Percentiles rank a stretch among this genome's conserved stretches.
Conservation (phyloP, 73 alveolate genomes). For the Blepharisma japonicum region DNA sequence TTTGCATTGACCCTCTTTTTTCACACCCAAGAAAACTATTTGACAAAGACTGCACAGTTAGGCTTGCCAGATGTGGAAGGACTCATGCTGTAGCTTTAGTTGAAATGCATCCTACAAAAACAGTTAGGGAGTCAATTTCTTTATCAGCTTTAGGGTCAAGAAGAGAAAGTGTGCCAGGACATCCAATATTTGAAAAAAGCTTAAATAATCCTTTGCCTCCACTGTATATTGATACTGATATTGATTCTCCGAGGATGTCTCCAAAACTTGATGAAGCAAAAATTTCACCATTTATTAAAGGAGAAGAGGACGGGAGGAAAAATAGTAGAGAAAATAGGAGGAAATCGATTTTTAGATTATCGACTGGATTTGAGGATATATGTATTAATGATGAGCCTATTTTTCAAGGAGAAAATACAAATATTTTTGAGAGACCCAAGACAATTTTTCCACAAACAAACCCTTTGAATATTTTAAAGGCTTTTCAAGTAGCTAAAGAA, state of each 20-base stretch:
- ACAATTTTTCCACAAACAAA: background rate
- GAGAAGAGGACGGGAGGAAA: too few relatives aligned
- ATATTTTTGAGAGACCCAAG: background rate
- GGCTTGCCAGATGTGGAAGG: background rate
- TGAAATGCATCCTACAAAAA: background rate
- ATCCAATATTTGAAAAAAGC: too few relatives aligned
- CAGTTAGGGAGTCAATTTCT: background rate
- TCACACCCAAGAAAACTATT: background rate
- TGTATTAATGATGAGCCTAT: slow-evolving; percentile 3
- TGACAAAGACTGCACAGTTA: background rate
- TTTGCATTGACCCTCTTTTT: background rate
- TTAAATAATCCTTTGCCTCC: background rate
- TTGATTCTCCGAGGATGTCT: background rate
- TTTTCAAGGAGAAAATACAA: background rate
- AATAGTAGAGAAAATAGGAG: too few relatives aligned
- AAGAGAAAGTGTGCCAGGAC: background rate
- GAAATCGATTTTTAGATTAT: too few relatives aligned
- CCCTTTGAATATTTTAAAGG: background rate
- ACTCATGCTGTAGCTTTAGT: slow-evolving; percentile 13
- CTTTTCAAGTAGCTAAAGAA: slow-evolving; percentile 25
- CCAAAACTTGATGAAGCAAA: background rate
- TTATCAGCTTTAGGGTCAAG: background rate
- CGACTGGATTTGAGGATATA: too few relatives aligned
- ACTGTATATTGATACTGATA: background rate
- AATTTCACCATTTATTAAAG: too few relatives aligned